These are phyloP conservation scores for Phlebiopsis gigantea DNA, from an alignment of 768 basidiomycete genomes.

Conservation along the genomic window DNA sequence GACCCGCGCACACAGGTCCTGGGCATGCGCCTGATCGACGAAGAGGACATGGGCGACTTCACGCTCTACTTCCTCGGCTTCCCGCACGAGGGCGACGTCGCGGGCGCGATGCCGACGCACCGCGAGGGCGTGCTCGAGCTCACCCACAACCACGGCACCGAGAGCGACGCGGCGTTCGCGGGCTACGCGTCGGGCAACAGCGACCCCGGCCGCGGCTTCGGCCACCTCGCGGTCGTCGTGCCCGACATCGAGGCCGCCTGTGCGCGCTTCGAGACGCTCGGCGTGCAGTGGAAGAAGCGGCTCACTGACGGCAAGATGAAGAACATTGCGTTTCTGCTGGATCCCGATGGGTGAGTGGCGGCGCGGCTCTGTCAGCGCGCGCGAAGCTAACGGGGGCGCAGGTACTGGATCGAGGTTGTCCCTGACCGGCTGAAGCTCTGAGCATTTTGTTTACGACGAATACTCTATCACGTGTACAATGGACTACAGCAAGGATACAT, in stretches of 20 bases:
- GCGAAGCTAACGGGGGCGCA: conserved; percentile 21
- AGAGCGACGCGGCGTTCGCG: conserved; percentile 61
- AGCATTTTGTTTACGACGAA: background rate
- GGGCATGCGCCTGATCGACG: conserved; percentile 68
- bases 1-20: conserved; percentile 40
- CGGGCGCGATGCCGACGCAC: conserved; percentile 39
- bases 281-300: conserved; percentile 84
- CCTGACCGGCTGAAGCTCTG: conserved; percentile 20
- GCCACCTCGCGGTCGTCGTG: conserved; percentile 85
- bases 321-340: conserved; percentile 78
- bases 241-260: conserved; percentile 81
- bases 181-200: conserved; percentile 86
- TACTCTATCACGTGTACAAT: background rate
- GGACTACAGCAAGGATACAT: background rate
- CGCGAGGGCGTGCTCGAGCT: conserved; percentile 84
- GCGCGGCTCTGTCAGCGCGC: too few species aligned
- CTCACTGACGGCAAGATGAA: conserved; percentile 83
- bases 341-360: conserved; percentile 60
- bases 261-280: conserved; percentile 72
- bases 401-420: conserved; percentile 60
- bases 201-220: conserved; percentile 76
- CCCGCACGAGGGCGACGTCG: conserved; percentile 46
- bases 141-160: conserved; percentile 89
- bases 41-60: conserved; percentile 30
- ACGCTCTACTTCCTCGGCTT: conserved; percentile 84